Base-by-base conservation (phyloP, 2,329 filamentous ascomycete genomes). In the Venturia effusa region DNA sequence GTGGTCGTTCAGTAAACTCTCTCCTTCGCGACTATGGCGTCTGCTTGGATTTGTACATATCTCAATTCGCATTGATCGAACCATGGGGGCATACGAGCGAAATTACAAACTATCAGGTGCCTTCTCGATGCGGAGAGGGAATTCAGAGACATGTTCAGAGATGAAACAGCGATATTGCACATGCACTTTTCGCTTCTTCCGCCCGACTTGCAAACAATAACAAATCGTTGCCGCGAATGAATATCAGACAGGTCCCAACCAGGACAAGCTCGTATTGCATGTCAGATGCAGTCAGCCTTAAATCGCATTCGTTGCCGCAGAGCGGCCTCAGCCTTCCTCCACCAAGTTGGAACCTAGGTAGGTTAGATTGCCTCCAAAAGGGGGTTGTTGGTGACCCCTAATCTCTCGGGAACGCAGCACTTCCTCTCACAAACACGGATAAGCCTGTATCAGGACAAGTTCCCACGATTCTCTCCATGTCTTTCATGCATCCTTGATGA, bases 301-400 rank as follows among this genome's bases (percentile, higher is more conserved):
- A 55, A 27, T n/a, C 48, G 48, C 11, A 32, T 19, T 55, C 8
- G 27, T 55, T 3, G 48, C 48, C 48, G 48, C 48, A 55, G 48
- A 55, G 48, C 24, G 3, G 24, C 48, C 24, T 55, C 48, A 32
- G 48, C 48, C 48, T 55, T 10, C 13, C 10, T 27, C 34, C 51
- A 34, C 30, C 24, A 57, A 34, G 48, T 11, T 32, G 17, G 22
- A 13, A 15, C 48, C n/a, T n/a, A n/a, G n/a, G n/a, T n/a, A n/a
- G n/a, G n/a, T 54, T 15, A 57, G n/a, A 57, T 57, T 32, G 11
- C 51, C n/a, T 57, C 51, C n/a, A n/a, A 57, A 57, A 57, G 51
- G 51, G 51, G 51, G 3, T 39, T 11, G 37, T 39, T 57, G 27
- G 51, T n/a, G 27, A 32, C 51, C 51, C 51, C 51, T 57, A 7